phyloP scores from a whole-genome alignment of 108 stramenopile genomes.

The Skeletonema grethae region DNA sequence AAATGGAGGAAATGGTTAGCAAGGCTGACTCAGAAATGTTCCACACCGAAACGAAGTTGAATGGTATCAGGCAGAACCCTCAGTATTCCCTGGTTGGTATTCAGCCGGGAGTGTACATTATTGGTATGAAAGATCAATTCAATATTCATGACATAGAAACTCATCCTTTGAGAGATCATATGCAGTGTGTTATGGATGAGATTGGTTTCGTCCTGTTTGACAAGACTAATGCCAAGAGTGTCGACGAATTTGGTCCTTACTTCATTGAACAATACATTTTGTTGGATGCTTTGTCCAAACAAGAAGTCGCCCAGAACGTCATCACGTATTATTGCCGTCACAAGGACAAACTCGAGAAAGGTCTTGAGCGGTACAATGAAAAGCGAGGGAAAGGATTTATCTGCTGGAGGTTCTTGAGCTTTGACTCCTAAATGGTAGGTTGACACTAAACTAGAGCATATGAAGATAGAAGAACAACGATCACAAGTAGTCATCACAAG shows the following conservation, averaged over 20 bases:
- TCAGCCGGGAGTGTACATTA: slow-evolving; percentile 50
- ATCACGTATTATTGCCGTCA: slow-evolving; percentile 50
- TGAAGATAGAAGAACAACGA: too few relatives aligned
- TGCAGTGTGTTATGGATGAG: slow-evolving; percentile 52
- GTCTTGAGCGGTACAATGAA: slow-evolving; percentile 47
- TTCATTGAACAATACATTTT: slow-evolving; percentile 53
- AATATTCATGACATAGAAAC: slow-evolving; percentile 36
- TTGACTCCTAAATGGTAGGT: background rate
- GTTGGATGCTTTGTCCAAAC: slow-evolving; percentile 51
- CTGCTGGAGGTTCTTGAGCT: slow-evolving; percentile 55
- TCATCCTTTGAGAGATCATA: slow-evolving; percentile 29
- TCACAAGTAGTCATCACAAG: too few relatives aligned
- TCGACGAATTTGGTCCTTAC: slow-evolving; percentile 60
- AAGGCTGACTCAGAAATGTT: slow-evolving; percentile 17
- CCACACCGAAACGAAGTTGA: slow-evolving; percentile 32
- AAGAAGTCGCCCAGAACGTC: slow-evolving; percentile 59
- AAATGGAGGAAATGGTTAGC: background rate
- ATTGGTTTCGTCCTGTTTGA: slow-evolving; percentile 57
- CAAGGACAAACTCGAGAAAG: slow-evolving; percentile 37
- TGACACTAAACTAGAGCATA: background rate
- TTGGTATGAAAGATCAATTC: slow-evolving; percentile 68
- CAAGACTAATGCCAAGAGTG: slow-evolving; percentile 35
- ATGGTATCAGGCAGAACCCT: slow-evolving; percentile 47
- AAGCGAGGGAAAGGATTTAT: slow-evolving; percentile 61
- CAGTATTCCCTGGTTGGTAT: slow-evolving; percentile 51